Evolutionary conservation across 306 rosid genomes (phyloP), one percentile per base, ranked within the genome.

Genomic region (Castanospermum australe): DNA sequence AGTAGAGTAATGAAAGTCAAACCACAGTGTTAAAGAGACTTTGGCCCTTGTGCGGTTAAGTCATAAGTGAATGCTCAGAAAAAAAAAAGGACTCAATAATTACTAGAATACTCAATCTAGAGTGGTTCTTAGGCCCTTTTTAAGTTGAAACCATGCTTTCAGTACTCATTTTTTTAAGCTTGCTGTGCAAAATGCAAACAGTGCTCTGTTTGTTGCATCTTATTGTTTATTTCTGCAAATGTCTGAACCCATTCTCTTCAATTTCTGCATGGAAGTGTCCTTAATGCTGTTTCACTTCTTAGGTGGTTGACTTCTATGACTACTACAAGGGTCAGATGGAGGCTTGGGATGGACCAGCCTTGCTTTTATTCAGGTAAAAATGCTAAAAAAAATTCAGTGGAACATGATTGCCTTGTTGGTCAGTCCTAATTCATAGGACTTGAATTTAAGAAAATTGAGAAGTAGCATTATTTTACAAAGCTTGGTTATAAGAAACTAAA

Each of bases 311-410:
- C 85, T 95, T 95, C 84, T 95, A 93, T 81, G 98, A 95, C 86
- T 95, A 91, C 88, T 95, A 95, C 93, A 92, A 95, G 88, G 99
- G 99, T 89, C 99, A 95, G 88, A 95, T 95, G 99, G 99, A 95
- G 85, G 90, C 99, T 77, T 95, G 99, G 99, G 99, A 95, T 84
- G 99, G 99, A 84, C 99, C 99, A 15, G 99, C 99, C 82, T 88
- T 95, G 78, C 93, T 95, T 62, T 88, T 95, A 86, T 95, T 95
- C 94, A 93, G 99, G 99, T 95, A 85, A 79, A 32, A 30, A 50
- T 54, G 80, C 48, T 57, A 22, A 54, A 57, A 47, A 42, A 17
- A 55, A 55, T 47, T n/a, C 17, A 71, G 71, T 21, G 78, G 56
- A 72, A n/a, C 36, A 39, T 73, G 66, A 25, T 71, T 79, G 32